Evolutionary conservation across 2,329 filamentous ascomycete species (phyloP).

Genomic region (Hymenoscyphus fraxineus): DNA sequence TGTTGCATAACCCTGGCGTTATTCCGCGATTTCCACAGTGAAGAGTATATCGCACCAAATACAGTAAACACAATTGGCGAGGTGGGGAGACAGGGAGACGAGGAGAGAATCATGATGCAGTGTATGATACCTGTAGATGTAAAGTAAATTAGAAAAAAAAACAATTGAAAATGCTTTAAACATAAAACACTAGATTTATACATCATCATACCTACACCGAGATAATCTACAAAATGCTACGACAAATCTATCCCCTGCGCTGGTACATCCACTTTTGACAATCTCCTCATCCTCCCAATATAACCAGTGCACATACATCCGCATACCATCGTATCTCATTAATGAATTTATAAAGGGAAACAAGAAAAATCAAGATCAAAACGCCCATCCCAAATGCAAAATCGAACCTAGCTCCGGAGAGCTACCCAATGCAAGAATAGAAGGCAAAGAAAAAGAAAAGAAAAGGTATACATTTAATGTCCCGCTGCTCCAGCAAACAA

Average conservation of each 20-base stretch:
- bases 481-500: conserved; percentile 59
- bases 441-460: background rate
- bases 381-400: conserved; percentile 22
- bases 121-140: background rate
- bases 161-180: background rate
- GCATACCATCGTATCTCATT: background rate
- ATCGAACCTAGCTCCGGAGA: background rate
- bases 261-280: background rate
- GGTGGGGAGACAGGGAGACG: background rate
- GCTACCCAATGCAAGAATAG: conserved; percentile 9
- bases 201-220: background rate
- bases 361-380: background rate
- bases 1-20: conserved; percentile 3
- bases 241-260: background rate
- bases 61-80: background rate
- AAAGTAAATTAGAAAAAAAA: too few species aligned
- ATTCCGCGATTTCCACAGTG: background rate
- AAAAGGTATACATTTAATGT: conserved; percentile 44
- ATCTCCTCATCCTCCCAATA: too few species aligned
- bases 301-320: background rate
- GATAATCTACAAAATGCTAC: conserved; percentile 5
- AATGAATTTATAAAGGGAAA: background rate
- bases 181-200: background rate
- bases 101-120: background rate
- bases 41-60: too few species aligned